Evolutionary conservation across 768 basidiomycete genomes (phyloP), one percentile per base, ranked within the genome.

Genomic region (Podaxis carcinomalis): DNA sequence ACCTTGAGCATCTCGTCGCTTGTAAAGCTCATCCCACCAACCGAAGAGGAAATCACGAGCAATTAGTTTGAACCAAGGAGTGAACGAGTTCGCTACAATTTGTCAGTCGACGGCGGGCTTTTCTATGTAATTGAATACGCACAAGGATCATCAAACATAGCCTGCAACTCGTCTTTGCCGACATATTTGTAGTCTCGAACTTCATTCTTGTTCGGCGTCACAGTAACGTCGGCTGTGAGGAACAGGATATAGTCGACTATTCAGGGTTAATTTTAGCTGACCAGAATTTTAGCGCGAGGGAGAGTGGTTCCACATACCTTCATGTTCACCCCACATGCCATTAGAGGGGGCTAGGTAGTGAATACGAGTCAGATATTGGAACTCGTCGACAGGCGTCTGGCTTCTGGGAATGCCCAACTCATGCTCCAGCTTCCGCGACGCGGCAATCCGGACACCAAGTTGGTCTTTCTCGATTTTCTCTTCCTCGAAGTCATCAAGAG

Each of bases 31-130:
- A 68, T 97, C 94, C 97, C 97, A 99, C 97, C 97, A 99, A 23
- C 92, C 93, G 70, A 95, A 98, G 46, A 99, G 81, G 74, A 96
- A 96, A 72, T 98, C 94, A 3, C 95, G 86, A 1, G 94, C 95
- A 69, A 99, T 98, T 28, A 98, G 86, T 73, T 95, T 93, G 86
- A 99, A 99, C 97, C 97, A 99, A 0, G 97, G 97, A 5, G 97
- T 99, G 74, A 99, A 99, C 1, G 83, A 84, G 72, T 92, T 92
- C 59, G 75, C 93, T 96, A 67, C 50, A 51, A 51, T 3, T 19
- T 21, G 50, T 25, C n/a, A 61, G 25, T 36, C 39, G 19, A 6
- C 16, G 14, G 19, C 32, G 21, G 19, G 25, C 25, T 10, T 6
- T 9, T n/a, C 14, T 9, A 39, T 49, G 35, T 35, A 28, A 5